phyloP scores from a whole-genome alignment of 2,329 filamentous ascomycete genomes.

The Aureobasidium sp. region DNA sequence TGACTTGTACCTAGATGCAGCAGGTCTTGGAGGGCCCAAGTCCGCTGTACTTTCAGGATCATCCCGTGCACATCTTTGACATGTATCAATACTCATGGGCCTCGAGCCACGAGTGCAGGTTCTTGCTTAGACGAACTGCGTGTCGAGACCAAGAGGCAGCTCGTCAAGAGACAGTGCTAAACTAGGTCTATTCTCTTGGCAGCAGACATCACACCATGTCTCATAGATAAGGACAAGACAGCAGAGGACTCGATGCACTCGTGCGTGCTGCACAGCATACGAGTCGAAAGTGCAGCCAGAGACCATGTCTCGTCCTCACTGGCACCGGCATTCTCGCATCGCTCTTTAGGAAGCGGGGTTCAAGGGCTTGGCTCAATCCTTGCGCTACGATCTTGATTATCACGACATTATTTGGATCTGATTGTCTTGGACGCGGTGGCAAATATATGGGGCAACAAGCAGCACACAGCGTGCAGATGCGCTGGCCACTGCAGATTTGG shows the following conservation, averaged over 20 bases:
- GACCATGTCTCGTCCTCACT: neutral
- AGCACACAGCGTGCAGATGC: neutral
- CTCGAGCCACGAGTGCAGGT: slow-evolving; percentile 2
- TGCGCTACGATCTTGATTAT: neutral
- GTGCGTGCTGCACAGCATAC: neutral
- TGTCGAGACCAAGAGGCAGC: neutral
- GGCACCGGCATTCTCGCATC: neutral
- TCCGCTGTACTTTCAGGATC: neutral
- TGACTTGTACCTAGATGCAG: neutral
- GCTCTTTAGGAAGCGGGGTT: neutral
- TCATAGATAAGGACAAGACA: slow-evolving; percentile 1
- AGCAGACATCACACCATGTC: slow-evolving; percentile 5
- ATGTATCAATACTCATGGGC: neutral
- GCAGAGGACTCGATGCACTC: neutral
- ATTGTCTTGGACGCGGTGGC: neutral
- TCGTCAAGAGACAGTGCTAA: neutral
- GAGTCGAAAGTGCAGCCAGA: neutral
- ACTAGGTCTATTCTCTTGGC: neutral
- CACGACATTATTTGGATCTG: slow-evolving; percentile 1
- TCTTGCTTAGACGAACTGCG: neutral
- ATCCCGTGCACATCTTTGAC: neutral
- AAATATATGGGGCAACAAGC: neutral
- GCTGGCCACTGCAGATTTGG: neutral
- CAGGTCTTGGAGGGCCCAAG: neutral
- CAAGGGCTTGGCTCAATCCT: neutral